phyloP scores from a whole-genome alignment of 73 alveolate species.

The Paramecium pentaurelia region DNA sequence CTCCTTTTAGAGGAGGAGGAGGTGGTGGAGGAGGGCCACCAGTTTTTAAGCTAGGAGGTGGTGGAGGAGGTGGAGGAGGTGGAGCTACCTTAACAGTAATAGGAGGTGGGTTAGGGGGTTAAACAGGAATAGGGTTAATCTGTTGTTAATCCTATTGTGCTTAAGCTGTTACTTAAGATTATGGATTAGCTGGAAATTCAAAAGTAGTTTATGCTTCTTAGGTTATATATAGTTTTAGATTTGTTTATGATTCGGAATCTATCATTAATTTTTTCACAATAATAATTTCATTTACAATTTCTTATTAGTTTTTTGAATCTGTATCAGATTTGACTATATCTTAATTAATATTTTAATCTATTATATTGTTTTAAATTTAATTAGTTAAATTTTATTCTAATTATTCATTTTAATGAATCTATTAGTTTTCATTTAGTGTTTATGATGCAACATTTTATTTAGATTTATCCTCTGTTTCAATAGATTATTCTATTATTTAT shows the following conservation, averaged over 20 bases:
- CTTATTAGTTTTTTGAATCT: not conserved
- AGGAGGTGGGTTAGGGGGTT: not conserved
- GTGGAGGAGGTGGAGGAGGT: slow-evolving; percentile 46
- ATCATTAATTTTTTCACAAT: not conserved
- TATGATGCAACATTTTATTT: not conserved
- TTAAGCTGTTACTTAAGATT: not conserved
- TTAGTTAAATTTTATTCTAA: not conserved
- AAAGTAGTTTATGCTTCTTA: not conserved
- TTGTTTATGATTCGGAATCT: not conserved
- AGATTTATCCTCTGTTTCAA: not conserved
- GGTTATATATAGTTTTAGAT: not conserved
- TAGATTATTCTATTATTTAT: not conserved
- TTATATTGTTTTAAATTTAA: not conserved
- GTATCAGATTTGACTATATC: not conserved
- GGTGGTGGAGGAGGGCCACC: slow-evolving; percentile 36
- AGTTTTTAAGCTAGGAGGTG: not conserved
- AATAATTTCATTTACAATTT: not conserved
- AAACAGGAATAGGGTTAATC: too few species aligned
- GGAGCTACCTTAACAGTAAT: not conserved
- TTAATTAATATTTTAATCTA: not conserved
- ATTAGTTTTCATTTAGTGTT: not conserved
- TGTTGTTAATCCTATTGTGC: not conserved
- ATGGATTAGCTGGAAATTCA: not conserved
- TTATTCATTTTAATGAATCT: not conserved
- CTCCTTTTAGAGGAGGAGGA: not conserved